Base-by-base conservation (phyloP, 352 stramenopile genomes). In the Phytophthora aleatoria region DNA sequence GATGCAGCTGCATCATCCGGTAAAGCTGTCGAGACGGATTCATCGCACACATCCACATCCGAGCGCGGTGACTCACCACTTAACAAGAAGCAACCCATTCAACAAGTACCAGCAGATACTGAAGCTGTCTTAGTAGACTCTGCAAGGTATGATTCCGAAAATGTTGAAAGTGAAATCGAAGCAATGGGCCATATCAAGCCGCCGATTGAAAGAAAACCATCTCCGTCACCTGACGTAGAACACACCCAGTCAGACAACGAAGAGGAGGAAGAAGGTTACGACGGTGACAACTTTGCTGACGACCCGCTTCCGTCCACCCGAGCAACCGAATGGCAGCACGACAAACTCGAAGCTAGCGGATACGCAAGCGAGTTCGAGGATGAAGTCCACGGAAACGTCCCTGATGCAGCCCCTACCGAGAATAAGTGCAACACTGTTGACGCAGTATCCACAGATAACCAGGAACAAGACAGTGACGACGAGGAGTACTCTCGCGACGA, bases 331-430 rank as follows among this genome's bases (percentile, higher is more conserved):
- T 31, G 49, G 2, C 39, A 62, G n/a, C n/a, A 30, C 27, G 39
- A 62, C 20, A 64, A 55, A 24, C 36, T 48, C 48, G 50, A 71
- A 52, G 16, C 36, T 0, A 70, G 57, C 8, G 73, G 68, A 28
- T 76, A 85, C 11, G 60, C 76, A 5, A 77, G 81, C 36, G 69
- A 84, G 20, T 73, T 77, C 41, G 71, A 83, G 31, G 69, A 87
- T 5, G 60, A 72, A 47, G 24, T 50, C 3, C 27, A 73, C 10
- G 3, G 56, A 16, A 60, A 74, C 15, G 50, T 16, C 31, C 1
- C 10, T 24, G 8, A 30, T 42, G 9, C 30, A 56, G 3, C 1
- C 24, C 24, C 31, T 11, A 30, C 20, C 20, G 28, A 55, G 15
- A 42, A 69, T 24, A n/a, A 20, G 1, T 8, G 7, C n/a, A 51